A percentile compares a stretch with the other conserved stretches of the same genome.
These are phyloP conservation scores for Tritrichomonas foetus DNA, from an alignment of 208 protist species.

Conservation along the genomic window DNA sequence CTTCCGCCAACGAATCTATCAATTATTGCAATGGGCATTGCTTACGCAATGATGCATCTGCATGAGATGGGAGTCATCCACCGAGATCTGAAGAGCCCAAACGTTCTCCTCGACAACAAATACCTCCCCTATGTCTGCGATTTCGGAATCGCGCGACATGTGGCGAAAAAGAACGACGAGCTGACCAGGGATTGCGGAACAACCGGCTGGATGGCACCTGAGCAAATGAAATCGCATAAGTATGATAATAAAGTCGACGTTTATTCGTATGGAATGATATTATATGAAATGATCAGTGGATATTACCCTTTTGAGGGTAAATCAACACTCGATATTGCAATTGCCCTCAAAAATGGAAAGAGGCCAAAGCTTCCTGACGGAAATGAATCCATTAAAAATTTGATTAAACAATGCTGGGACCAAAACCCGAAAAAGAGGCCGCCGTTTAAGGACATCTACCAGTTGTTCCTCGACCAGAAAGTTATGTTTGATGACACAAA, in stretches of 20 bases:
- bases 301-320: neutral
- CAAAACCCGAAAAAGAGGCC: neutral
- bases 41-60: neutral
- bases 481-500: neutral
- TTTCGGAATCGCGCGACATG: neutral
- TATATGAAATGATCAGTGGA: neutral
- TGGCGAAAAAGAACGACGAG: neutral
- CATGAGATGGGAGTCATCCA: neutral
- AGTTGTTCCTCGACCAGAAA: neutral
- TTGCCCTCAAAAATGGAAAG: neutral
- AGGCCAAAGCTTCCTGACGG: neutral
- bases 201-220: neutral
- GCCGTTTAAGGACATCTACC: neutral
- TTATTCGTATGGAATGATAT: neutral
- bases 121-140: neutral
- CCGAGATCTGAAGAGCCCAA: neutral
- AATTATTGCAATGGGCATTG: neutral
- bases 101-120: neutral
- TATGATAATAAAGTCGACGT: constrained; percentile 32
- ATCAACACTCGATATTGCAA: neutral
- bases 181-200: neutral
- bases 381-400: neutral
- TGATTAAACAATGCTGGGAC: neutral
- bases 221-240: neutral
- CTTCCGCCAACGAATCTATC: neutral